Evolutionary conservation across 2,329 filamentous ascomycete genomes (phyloP), one percentile per base, ranked within the genome.

Genomic region (Aspergillus uvarum): DNA sequence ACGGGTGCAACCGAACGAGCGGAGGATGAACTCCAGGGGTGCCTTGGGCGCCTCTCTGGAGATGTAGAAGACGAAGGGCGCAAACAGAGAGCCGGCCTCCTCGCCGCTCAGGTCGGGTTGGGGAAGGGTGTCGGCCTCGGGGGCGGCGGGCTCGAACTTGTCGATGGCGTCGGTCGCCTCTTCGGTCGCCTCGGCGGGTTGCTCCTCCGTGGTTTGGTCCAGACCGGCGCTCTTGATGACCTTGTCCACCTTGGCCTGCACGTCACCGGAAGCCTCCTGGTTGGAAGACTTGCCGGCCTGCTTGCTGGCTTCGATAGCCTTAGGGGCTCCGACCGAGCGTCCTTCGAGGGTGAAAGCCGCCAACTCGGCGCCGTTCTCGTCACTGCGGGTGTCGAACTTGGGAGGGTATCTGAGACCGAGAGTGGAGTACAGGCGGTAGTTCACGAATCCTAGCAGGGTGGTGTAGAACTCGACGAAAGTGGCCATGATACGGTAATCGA

Each of bases 381-480:
- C 95, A 79, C 91, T 94, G 73, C 83, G 83, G 67, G 86, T 82
- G 74, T 97, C 92, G 70, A 98, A 98, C 77, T 92, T 96, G 63
- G 95, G 95, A 19, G 95, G 95, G 74, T 99, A 99, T 59, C 97
- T 92, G 63, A 99, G 81, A 8, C 95, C 95, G 64, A 96, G 82
- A 0, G 91, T 88, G 1, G 92, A 96, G 81, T 97, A 99, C 51
- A 99, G 83, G 65, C 92, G 84, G 83, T 92, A 99, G 83, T 99
- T 97, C 79, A 98, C 88, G 72, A 99, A 99, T 62, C 94, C 90
- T 21, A 99, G 83, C 14, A 99, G 84, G 4, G 94, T 98, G 71
- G 96, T 96, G 82, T 99, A 99, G 77, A 99, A 99, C 76, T 99
- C 94, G 66, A 99, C 88, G 74, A 99, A 99, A 4, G 95, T 99